Base-by-base conservation (phyloP, 148 eudicot species). In the Arbutus unedo region DNA sequence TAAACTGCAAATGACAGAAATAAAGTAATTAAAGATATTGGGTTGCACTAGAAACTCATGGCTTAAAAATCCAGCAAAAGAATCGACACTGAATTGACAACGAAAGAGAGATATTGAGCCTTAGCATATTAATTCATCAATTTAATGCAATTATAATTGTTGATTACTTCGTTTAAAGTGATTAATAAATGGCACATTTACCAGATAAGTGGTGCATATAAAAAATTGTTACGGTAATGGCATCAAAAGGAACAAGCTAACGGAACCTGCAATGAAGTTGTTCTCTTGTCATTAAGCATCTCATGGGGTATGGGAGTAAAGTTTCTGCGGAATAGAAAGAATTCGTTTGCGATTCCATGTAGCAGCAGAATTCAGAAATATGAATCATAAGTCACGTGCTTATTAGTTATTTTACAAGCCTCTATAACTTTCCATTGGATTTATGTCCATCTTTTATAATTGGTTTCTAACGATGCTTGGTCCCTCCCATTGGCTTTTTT, bases 1-100 rank as follows among this genome's bases (percentile, higher is more conserved):
- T 74, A 93, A 92, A 91, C 98, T 96, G 99, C 95, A 91, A 76
- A 38, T 8, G 50, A 49, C 25, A 47, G 25, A 60, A 60, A 76
- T 50, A 38, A 51, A 50, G 44, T 76, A 23, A 76, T 51, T 50
- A 5, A 50, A 50, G 44, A 21, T 50, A 51, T 50, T 14, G 38
- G 59, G 18, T 76, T 23, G 41, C 59, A 16, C 19, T 76, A 48
- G 77, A 74, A 74, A 74, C 48, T 48, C 56, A 74, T 16, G 48
- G 15, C 49, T 74, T 8, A 74, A 74, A 19, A 48, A 48, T 21
- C 50, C 5, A 44, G 11, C 51, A 0, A 44, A 45, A 73, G 23
- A 23, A 73, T 41, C 19, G 14, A 3, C 41, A 70, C 21, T 15
- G 68, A 62, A 73, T 23, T 68, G 43, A 75, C 16, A 73, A 44